Evolutionary conservation across 768 basidiomycete genomes (phyloP).

Genomic region (Tulasnella sp.): DNA sequence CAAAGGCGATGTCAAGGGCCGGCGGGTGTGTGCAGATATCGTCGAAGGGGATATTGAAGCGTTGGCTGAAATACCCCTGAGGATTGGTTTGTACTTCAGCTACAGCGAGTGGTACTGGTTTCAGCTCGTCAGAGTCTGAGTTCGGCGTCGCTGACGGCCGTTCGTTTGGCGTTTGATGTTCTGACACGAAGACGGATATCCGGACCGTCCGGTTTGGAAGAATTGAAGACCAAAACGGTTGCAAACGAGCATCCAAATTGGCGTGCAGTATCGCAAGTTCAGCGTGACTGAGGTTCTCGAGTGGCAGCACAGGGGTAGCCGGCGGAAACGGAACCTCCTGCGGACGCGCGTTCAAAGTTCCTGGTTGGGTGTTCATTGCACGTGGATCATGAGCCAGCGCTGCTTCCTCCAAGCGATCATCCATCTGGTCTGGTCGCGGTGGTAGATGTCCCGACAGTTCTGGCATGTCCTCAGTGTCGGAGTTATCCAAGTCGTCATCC

Average conservation of each 20-base stretch:
- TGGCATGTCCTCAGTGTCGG: slow-evolving; percentile 48
- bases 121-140: slow-evolving; percentile 25
- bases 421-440: slow-evolving; percentile 55
- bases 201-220: slow-evolving; percentile 60
- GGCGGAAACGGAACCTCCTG: background rate
- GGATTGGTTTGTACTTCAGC: slow-evolving; percentile 53
- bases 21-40: slow-evolving; percentile 58
- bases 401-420: slow-evolving; percentile 48
- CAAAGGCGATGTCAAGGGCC: slow-evolving; percentile 55
- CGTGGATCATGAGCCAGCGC: slow-evolving; percentile 1
- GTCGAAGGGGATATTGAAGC: slow-evolving; percentile 64
- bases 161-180: slow-evolving; percentile 16
- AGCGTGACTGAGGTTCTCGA: background rate
- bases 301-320: too few relatives aligned
- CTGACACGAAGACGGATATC: slow-evolving; percentile 53
- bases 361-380: slow-evolving; percentile 4
- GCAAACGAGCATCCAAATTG: slow-evolving; percentile 72
- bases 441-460: slow-evolving; percentile 46
- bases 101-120: slow-evolving; percentile 46
- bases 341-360: background rate
- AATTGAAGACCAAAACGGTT: slow-evolving; percentile 75
- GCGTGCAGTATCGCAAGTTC: slow-evolving; percentile 56
- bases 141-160: slow-evolving; percentile 26
- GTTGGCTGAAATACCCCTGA: slow-evolving; percentile 71
- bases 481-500: slow-evolving; percentile 1